Percentiles rank a stretch among this genome's conserved stretches.
phyloP scores from a whole-genome alignment of 257 asterid genomes.

The Solanum paucissectum region DNA sequence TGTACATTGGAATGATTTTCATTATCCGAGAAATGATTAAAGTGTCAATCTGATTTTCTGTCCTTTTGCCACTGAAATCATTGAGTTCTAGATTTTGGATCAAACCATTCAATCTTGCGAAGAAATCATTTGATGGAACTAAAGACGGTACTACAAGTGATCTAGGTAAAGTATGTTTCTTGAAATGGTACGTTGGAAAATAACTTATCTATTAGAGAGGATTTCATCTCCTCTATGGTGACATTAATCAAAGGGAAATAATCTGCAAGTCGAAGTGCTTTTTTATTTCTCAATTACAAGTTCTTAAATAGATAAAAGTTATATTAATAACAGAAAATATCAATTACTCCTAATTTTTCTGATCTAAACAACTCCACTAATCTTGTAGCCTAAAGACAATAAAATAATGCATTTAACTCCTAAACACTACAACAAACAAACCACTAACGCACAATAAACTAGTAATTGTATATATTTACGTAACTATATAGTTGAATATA shows the following conservation, averaged over 20 bases:
- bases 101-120: neutral
- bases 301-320: neutral
- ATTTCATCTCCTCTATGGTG: neutral
- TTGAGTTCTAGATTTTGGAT: neutral
- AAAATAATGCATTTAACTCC: neutral
- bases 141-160: too few relatives aligned
- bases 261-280: neutral
- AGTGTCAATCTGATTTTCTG: neutral
- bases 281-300: too few relatives aligned
- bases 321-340: too few relatives aligned
- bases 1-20: neutral
- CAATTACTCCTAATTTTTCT: neutral
- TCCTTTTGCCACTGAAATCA: neutral
- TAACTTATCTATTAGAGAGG: neutral
- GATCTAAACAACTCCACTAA: neutral
- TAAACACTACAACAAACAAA: neutral
- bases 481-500: neutral
- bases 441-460: neutral
- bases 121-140: neutral
- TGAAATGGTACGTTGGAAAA: neutral
- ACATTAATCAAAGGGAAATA: neutral
- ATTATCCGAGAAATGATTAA: too few relatives aligned
- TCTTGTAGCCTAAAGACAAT: neutral
- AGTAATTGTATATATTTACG: neutral
- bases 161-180: neutral